Evolutionary conservation across 1,284 basidiomycete genomes (phyloP).

Genomic region (Apiotrichum brassicae): DNA sequence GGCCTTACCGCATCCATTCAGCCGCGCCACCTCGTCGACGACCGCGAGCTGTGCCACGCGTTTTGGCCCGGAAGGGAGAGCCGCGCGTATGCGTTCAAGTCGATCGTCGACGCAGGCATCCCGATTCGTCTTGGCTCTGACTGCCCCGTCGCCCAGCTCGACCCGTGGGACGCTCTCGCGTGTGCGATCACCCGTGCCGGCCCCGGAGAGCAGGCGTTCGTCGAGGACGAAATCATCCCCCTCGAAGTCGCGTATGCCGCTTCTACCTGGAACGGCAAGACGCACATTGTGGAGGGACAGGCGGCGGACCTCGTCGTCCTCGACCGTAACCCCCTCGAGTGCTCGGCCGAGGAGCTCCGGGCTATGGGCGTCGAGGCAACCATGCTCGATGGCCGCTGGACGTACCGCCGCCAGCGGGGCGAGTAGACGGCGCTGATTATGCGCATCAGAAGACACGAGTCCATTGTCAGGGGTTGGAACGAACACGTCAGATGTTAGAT

Average conservation of each 20-base stretch:
- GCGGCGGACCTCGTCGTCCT: constrained; percentile 32
- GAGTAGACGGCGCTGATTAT: no score
- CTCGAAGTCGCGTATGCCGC: constrained; percentile 21
- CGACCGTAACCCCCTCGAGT: constrained; percentile 22
- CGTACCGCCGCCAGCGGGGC: constrained; percentile 13
- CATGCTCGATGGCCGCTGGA: constrained; percentile 37
- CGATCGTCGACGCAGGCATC: constrained; percentile 29
- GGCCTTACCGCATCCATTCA: constrained; percentile 37
- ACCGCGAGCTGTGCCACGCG: constrained; percentile 29
- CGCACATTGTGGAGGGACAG: constrained; percentile 16
- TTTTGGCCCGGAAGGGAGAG: constrained; percentile 37
- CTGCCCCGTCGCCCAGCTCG: constrained; percentile 33
- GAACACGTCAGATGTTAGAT: no score
- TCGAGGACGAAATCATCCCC: constrained; percentile 21
- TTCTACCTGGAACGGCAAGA: constrained; percentile 9
- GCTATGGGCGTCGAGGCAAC: constrained; percentile 29
- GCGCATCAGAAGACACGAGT: no score
- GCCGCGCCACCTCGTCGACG: constrained; percentile 40
- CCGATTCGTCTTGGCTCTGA: constrained; percentile 36
- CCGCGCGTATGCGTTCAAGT: constrained; percentile 32
- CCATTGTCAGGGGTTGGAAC: no score
- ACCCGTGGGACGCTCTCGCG: constrained; percentile 40
- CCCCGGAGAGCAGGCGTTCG: constrained; percentile 8
- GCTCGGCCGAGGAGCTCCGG: constrained; percentile 26
- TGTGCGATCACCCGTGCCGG: constrained; percentile 24